Evolutionary conservation across 2,329 filamentous ascomycete species (phyloP), one percentile per base, ranked within the genome.

Genomic region (Scolecobasidium constrictum): DNA sequence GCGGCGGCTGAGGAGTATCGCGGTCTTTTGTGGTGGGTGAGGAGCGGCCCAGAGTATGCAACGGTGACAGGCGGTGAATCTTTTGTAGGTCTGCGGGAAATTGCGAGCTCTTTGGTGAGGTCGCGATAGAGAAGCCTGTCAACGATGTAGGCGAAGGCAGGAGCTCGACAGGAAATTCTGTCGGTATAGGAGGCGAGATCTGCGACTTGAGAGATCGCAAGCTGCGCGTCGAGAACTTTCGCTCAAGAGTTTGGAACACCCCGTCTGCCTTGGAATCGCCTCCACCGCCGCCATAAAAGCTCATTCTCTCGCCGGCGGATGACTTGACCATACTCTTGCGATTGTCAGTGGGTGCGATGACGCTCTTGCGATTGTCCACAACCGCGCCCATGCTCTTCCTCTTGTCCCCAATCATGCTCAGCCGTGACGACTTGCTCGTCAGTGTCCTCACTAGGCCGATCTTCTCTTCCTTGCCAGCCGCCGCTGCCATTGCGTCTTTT

Each of bases 371-470:
- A 9, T 39, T 19, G 12, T 39, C 16, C 12, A 9, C 18, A n/a
- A n/a, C n/a, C 37, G 9, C 37, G 12, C 6, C 15, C 37, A 19
- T 39, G 1, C 21, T 26, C 28, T 45, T 41, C 6, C 38, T 20
- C 21, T 45, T 45, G 22, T 18, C 22, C 9, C 20, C 37, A 17
- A 41, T 41, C 36, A 35, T 34, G 26, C 21, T 33, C 21, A 42
- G 42, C 3, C 38, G 17, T 15, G 37, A 35, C 28, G 35, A 43
- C 16, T 41, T 40, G 43, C 38, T 41, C 26, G 43, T 40, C 28
- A 45, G 13, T 35, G 45, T 33, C 15, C 15, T 18, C 16, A 15
- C 34, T n/a, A 37, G 20, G 37, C 35, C 33, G 17, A 6, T 41
- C 5, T 36, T 28, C 11, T 39, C 35, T 36, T 31, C 26, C 26